These are phyloP conservation scores for Fusarium algeriense DNA, from an alignment of 2,329 filamentous ascomycete genomes.

Conservation along the genomic window DNA sequence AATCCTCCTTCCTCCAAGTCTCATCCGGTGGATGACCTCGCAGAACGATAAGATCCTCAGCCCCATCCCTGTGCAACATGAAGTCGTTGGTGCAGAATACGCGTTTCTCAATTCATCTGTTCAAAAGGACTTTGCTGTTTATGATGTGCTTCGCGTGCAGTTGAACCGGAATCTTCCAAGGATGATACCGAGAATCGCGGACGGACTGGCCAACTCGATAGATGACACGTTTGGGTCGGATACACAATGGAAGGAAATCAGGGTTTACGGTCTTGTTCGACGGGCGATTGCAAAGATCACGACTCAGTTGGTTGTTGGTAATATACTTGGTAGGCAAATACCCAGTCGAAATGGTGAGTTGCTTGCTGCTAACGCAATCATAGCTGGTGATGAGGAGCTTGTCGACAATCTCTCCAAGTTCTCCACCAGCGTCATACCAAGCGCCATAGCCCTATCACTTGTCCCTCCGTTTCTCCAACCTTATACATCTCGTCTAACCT, in stretches of 20 bases:
- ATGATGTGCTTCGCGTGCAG: neutral
- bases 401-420: neutral
- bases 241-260: neutral
- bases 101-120: accelerated
- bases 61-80: neutral
- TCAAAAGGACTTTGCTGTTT: neutral
- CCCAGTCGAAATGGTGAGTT: accelerated
- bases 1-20: accelerated
- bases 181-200: accelerated
- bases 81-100: neutral
- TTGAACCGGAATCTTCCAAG: accelerated
- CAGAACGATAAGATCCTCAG: neutral
- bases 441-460: neutral
- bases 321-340: neutral
- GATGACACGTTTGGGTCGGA: accelerated
- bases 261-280: neutral
- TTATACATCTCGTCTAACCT: neutral
- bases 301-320: neutral
- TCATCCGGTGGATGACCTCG: neutral
- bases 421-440: neutral
- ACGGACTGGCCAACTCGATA: neutral
- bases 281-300: neutral
- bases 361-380: too few species aligned
- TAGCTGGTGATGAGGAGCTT: accelerated
- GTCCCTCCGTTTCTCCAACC: neutral